Evolutionary conservation across 768 basidiomycete species (phyloP), one percentile per base, ranked within the genome.

Genomic region (Lentinula lateritia): DNA sequence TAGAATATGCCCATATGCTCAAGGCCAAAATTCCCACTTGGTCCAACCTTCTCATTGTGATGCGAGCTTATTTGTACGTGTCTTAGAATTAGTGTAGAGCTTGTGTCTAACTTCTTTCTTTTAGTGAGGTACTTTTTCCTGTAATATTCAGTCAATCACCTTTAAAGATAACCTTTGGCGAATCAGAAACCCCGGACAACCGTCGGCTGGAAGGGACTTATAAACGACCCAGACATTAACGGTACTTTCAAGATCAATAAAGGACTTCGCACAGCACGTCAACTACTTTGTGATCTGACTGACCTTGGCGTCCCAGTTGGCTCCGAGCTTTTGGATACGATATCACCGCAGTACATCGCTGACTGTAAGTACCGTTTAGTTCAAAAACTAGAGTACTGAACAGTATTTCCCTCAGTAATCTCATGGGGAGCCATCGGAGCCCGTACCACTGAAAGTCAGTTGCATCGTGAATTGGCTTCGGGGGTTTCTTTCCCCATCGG

Each of bases 341-440:
- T 87, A 55, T 84, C 83, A 0, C 95, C 94, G 2, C 94, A 93
- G 71, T 93, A 86, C 78, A 84, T 93, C 45, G 81, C 89, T 38
- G 92, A 93, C 70, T 81, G 85, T 86, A 68, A 42, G 84, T 74
- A 4, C 42, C n/a, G 6, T 20, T 28, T 5, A 10, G n/a, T 52
- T 60, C 48, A 38, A 42, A 32, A 42, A 43, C 54, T 6, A 56
- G 60, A 56, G 36, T 60, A 20, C 43, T 50, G 36, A 67, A 63
- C 58, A 62, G 13, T 9, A 41, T 63, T 1, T n/a, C 65, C 50
- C 65, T 65, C 61, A 85, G 84, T 93, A 42, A 85, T 87, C 63
- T 90, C 89, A 58, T 96, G 94, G 94, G 94, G 93, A 45, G 94
- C 96, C 7, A 98, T 99, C 65, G 96, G 97, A 28, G 97, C 97